phyloP scores from a whole-genome alignment of 495 filamentous ascomycete genomes.

The Penicillium desertorum region DNA sequence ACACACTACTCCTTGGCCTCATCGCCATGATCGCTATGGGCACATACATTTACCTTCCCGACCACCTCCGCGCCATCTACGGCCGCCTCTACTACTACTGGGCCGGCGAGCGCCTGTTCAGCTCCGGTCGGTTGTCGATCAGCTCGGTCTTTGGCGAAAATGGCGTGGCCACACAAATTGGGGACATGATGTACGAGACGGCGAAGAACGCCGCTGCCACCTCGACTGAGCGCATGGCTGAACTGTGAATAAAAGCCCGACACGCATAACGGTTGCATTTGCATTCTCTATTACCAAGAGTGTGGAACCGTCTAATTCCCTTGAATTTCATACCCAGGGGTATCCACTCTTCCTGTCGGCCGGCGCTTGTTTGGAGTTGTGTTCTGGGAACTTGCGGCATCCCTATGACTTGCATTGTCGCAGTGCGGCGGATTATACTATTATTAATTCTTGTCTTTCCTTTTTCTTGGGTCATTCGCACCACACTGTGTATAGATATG shows the following conservation, averaged over 20 bases:
- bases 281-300: conserved; percentile 5
- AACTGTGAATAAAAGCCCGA: conserved; percentile 31
- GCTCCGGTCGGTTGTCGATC: conserved; percentile 34
- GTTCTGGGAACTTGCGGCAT: conserved; percentile 9
- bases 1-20: conserved; percentile 87
- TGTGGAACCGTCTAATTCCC: neutral
- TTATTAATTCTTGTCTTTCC: conserved; percentile 12
- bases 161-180: conserved; percentile 27
- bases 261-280: conserved; percentile 6
- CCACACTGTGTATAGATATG: conserved; percentile 7
- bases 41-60: conserved; percentile 85
- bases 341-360: conserved; percentile 16
- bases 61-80: conserved; percentile 76
- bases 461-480: neutral
- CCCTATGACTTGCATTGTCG: conserved; percentile 16
- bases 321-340: neutral
- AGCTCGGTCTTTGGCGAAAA: conserved; percentile 41
- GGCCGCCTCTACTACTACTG: conserved; percentile 92
- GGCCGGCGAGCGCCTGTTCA: conserved; percentile 64
- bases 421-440: conserved; percentile 8
- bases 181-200: conserved; percentile 46
- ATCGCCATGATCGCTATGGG: conserved; percentile 81
- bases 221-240: conserved; percentile 35
- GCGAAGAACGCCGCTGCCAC: conserved; percentile 42
- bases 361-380: conserved; percentile 29